Percentiles rank a stretch among this genome's conserved stretches.
Conservation (phyloP, 495 filamentous ascomycete genomes). For the Penicillium taxi region DNA sequence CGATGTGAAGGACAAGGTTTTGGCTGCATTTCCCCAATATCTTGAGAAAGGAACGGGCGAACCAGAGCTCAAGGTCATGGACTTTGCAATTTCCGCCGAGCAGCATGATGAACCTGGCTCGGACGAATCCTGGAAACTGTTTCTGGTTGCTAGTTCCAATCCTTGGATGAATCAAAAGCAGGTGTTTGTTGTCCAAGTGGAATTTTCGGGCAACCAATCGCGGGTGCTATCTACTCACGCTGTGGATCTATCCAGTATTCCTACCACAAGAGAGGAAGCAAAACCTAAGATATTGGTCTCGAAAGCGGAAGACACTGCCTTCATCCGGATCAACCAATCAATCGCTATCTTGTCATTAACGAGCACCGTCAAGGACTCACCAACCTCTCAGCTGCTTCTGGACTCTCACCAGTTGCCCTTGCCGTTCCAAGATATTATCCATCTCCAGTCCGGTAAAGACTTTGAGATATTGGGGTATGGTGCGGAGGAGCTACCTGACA, state of each 20-base stretch:
- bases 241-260: slow-evolving; percentile 17
- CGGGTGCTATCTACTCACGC: slow-evolving; percentile 24
- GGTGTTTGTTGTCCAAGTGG: slow-evolving; percentile 25
- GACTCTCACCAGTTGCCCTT: slow-evolving; percentile 49
- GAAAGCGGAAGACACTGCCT: slow-evolving; percentile 67
- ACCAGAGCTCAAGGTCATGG: slow-evolving; percentile 27
- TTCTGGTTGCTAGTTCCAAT: slow-evolving; percentile 22
- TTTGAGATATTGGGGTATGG: slow-evolving; percentile 41
- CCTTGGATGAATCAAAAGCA: slow-evolving; percentile 13
- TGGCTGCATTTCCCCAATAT: slow-evolving; percentile 6
- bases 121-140: slow-evolving; percentile 27
- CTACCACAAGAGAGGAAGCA: slow-evolving; percentile 26
- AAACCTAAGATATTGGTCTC: slow-evolving; percentile 72
- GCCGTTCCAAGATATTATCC: slow-evolving; percentile 75
- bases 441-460: slow-evolving; percentile 58
- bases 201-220: slow-evolving; percentile 19
- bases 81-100: slow-evolving; percentile 25
- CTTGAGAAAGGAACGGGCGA: slow-evolving; percentile 22
- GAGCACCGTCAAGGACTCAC: slow-evolving; percentile 45
- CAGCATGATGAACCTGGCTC: slow-evolving; percentile 12
- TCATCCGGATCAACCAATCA: slow-evolving; percentile 67
- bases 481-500: slow-evolving; percentile 28
- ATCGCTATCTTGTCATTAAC: slow-evolving; percentile 67
- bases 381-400: slow-evolving; percentile 60
- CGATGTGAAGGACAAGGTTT: slow-evolving; percentile 39